phyloP scores from a whole-genome alignment of 495 filamentous ascomycete species.

The Letharia lupina region DNA sequence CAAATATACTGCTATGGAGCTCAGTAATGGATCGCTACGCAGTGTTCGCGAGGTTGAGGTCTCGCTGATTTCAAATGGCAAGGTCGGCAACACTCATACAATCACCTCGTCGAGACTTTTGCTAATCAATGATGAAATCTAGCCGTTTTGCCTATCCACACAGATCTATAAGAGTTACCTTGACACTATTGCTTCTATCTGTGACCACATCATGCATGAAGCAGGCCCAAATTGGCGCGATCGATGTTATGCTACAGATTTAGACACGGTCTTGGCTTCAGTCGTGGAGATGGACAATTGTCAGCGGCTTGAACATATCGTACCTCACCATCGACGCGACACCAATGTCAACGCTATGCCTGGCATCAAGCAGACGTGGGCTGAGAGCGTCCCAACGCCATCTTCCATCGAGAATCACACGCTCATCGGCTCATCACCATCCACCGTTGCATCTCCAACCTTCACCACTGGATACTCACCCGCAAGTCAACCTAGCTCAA shows the following conservation, averaged over 20 bases:
- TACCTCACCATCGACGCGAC: background rate
- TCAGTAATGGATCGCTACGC: constrained; percentile 9
- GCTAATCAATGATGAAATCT: background rate
- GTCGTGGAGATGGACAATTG: constrained; percentile 10
- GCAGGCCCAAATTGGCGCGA: constrained; percentile 10
- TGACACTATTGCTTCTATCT: background rate
- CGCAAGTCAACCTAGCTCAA: background rate
- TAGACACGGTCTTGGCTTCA: constrained; percentile 9
- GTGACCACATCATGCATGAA: constrained; percentile 10
- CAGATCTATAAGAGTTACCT: constrained; percentile 9
- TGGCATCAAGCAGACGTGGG: background rate
- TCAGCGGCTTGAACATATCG: background rate
- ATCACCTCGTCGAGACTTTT: background rate
- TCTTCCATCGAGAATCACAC: background rate
- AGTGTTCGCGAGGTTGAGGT: constrained; percentile 17
- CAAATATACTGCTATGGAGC: background rate
- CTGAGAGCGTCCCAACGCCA: background rate
- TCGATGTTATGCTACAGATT: constrained; percentile 8
- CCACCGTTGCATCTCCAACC: background rate
- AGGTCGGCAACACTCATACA: background rate
- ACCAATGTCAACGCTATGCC: background rate
- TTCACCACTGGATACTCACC: background rate
- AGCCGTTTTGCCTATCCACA: constrained; percentile 4
- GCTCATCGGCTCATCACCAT: background rate
- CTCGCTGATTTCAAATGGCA: constrained; percentile 10